Evolutionary conservation across 2,329 filamentous ascomycete species (phyloP), one percentile per base, ranked within the genome.

Genomic region (Fusarium torreyae): DNA sequence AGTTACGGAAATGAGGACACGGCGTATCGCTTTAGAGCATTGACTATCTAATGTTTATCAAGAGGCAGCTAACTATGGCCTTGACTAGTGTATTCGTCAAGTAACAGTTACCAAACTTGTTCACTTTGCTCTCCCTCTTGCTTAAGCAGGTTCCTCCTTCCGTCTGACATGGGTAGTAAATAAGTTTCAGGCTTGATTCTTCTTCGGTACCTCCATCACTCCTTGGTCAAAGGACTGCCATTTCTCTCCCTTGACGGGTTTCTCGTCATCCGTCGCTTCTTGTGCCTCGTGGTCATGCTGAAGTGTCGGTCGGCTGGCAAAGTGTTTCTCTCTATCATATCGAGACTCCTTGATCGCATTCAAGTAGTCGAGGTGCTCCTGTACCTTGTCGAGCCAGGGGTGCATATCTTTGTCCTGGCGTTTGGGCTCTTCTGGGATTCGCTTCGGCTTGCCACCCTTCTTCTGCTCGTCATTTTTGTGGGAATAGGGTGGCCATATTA

Each of bases 1-100:
- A 66, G 24, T 67, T 44, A 69, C 31, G 57, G 44, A 64, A 67
- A 68, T 48, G 48, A 71, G 55, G 36, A 28, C 34, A 54, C 18
- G 34, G 22, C 46, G 20, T 39, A 53, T 64, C 44, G 22, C 28
- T 54, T 33, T 24, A 66, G 31, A 42, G 18, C 43, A 48, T 34
- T 20, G 26, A 17, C 26, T 65, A 48, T 9, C 20, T 45, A 50
- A 40, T 46, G 33, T 18, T 31, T n/a, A 46, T 61, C 43, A 62
- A 66, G 36, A 38, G 14, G 58, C 28, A 17, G 50, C 36, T 50
- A 6, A 11, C n/a, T 40, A 31, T 44, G 22, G 44, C 14, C 17
- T 14, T 46, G 28, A n/a, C 20, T 11, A 22, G 4, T 26, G 22
- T 14, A 11, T 26, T 26, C 5, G 31, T 40, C 26, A 36, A 36